These are phyloP conservation scores for Exophiala dermatitidis DNA, from an alignment of 2,329 filamentous ascomycete genomes.

Conservation along the genomic window DNA sequence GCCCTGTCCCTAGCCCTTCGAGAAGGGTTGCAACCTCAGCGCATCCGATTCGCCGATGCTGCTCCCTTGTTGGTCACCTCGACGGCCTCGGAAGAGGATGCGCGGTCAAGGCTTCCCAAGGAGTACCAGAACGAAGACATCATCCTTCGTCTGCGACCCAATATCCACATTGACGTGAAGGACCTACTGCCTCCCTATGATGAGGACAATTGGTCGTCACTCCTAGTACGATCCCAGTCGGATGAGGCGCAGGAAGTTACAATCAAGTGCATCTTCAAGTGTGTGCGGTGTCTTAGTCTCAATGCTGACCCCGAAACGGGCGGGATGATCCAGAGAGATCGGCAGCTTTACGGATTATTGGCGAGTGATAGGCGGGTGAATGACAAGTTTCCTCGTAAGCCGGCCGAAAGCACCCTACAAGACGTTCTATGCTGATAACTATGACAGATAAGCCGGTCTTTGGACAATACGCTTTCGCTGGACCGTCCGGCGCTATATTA, in stretches of 20 bases:
- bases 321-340: conserved; percentile 22
- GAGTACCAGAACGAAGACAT: conserved; percentile 22
- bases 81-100: conserved; percentile 23
- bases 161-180: conserved; percentile 24
- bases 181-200: conserved; percentile 20
- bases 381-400: conserved; percentile 25
- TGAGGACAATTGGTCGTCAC: conserved; percentile 25
- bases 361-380: conserved; percentile 24
- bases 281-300: conserved; percentile 24
- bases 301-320: conserved; percentile 25
- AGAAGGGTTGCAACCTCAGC: conserved; percentile 23
- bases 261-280: conserved; percentile 25
- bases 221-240: conserved; percentile 18
- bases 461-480: conserved; percentile 25
- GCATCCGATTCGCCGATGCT: conserved; percentile 25
- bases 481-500: conserved; percentile 23
- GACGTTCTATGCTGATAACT: background rate
- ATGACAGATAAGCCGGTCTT: conserved; percentile 23
- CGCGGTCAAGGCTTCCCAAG: conserved; percentile 16
- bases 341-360: conserved; percentile 24
- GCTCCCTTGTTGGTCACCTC: conserved; percentile 23
- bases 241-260: conserved; percentile 23
- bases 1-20: conserved; percentile 21
- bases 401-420: background rate
- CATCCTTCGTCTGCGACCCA: conserved; percentile 22